These are phyloP conservation scores for Pyrenophora tritici-repentis DNA, from an alignment of 2,329 filamentous ascomycete species.

Conservation along the genomic window DNA sequence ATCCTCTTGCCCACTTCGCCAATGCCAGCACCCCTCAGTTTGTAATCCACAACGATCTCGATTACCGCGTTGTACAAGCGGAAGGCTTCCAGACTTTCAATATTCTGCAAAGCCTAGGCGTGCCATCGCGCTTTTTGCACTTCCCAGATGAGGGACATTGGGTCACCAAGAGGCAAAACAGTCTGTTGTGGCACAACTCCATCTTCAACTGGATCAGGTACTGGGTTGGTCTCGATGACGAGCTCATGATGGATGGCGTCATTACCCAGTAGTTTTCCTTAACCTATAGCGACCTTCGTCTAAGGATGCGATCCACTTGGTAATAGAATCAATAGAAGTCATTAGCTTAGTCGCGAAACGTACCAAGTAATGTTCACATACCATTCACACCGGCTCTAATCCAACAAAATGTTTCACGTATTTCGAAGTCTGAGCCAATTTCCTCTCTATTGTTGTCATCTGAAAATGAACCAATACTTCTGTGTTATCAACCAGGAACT, in stretches of 20 bases:
- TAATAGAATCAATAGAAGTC: no score
- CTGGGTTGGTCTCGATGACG: slow-evolving; percentile 39
- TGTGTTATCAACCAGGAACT: no score
- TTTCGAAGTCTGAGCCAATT: no score
- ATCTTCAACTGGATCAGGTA: slow-evolving; percentile 47
- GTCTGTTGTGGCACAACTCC: slow-evolving; percentile 77
- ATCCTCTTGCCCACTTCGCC: slow-evolving; percentile 60
- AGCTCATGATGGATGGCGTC: slow-evolving; percentile 37
- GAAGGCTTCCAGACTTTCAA: slow-evolving; percentile 88
- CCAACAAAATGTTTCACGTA: no score
- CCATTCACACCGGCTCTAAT: no score
- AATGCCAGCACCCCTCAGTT: slow-evolving; percentile 87
- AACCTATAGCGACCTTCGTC: no score
- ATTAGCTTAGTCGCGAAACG: no score
- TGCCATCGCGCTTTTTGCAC: slow-evolving; percentile 76
- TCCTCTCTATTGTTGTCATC: no score
- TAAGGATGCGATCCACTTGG: no score
- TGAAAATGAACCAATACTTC: no score
- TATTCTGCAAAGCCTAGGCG: slow-evolving; percentile 73
- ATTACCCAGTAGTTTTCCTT: slow-evolving; percentile 32
- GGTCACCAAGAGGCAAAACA: slow-evolving; percentile 90
- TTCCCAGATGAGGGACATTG: slow-evolving; percentile 82
- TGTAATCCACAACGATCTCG: slow-evolving; percentile 84
- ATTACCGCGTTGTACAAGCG: slow-evolving; percentile 84
- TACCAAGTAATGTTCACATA: no score